Base-by-base conservation (phyloP, 306 rosid species). In the Medicago arabica region DNA sequence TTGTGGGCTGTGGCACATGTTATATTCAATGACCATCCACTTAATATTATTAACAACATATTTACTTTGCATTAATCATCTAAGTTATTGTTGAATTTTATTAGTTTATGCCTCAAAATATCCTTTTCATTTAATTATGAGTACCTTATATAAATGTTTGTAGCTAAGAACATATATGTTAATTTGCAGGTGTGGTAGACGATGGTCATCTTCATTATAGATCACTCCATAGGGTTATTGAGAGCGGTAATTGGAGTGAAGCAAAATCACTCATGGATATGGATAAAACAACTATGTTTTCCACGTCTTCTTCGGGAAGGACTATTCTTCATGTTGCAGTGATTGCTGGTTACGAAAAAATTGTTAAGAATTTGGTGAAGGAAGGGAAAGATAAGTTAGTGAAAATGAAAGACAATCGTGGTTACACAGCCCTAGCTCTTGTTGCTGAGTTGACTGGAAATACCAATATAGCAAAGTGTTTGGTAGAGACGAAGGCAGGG, bases 301-400 rank as follows among this genome's bases (percentile, higher is more conserved):
- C 62, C 0, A 38, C 5, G 0, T 23, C 66, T 10, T 7, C n/a
- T 7, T 19, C 38, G 0, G 49, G 50, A 0, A 67, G 71, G 9
- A 80, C 71, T 1, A 9, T 69, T n/a, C 75, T 80, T 49, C 84
- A 80, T 10, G 18, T 21, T 36, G 84, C 84, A 11, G 70, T 54
- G 23, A 58, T 68, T 2, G 15, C 38, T 6, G 71, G 80, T 3
- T 25, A 60, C 14, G 47, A 9, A 5, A 1, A 16, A 0, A 39
- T 80, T 5, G 80, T 67, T 8, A 4, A 31, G 3, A 6, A 4
- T 0, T 77, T 77, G 10, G 54, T 69, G 5, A 6, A 8, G 2
- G 1, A 11, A 31, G 75, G 81, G 17, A 55, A 18, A 44, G 62
- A 68, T 0, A 58, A 8, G 23, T 55, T 77, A 15, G 1, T 44